Percentiles rank a stretch among this genome's conserved stretches.
Evolutionary conservation across 306 rosid genomes (phyloP).

Genomic region (Trichosanthes cucumerina): DNA sequence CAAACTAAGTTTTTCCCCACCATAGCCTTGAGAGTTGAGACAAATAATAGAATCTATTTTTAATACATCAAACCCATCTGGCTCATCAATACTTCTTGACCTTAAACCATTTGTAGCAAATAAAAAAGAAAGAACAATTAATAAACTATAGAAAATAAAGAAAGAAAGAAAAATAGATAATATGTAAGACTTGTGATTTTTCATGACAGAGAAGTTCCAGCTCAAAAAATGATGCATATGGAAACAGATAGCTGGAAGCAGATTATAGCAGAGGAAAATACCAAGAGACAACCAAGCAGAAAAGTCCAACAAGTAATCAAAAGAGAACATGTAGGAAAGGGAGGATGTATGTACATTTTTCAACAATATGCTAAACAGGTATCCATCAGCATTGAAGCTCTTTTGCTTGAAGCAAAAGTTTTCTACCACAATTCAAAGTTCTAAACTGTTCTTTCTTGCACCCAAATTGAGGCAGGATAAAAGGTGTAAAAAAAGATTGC

Average conservation of each 20-base stretch:
- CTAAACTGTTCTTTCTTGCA: neutral
- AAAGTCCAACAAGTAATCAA: conserved; percentile 4
- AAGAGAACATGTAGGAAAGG: neutral
- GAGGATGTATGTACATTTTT: neutral
- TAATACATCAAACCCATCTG: neutral
- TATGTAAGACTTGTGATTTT: neutral
- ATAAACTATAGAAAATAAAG: neutral
- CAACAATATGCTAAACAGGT: neutral
- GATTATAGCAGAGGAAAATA: neutral
- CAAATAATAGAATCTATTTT: neutral
- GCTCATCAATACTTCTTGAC: neutral
- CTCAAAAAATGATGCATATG: conserved; percentile 5
- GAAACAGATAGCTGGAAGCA: conserved; percentile 9
- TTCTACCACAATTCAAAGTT: neutral
- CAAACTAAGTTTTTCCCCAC: neutral
- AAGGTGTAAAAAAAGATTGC: neutral
- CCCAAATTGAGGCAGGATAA: neutral
- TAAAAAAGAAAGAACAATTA: neutral
- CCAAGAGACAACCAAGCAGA: conserved; percentile 7
- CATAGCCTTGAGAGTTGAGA: neutral
- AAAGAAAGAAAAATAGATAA: neutral
- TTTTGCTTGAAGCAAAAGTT: neutral
- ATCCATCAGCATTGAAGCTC: neutral
- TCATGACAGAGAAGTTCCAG: conserved; percentile 1
- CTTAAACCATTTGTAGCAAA: neutral